These are phyloP conservation scores for Penicillium sp. DNA, from an alignment of 2,329 filamentous ascomycete genomes.

Conservation along the genomic window DNA sequence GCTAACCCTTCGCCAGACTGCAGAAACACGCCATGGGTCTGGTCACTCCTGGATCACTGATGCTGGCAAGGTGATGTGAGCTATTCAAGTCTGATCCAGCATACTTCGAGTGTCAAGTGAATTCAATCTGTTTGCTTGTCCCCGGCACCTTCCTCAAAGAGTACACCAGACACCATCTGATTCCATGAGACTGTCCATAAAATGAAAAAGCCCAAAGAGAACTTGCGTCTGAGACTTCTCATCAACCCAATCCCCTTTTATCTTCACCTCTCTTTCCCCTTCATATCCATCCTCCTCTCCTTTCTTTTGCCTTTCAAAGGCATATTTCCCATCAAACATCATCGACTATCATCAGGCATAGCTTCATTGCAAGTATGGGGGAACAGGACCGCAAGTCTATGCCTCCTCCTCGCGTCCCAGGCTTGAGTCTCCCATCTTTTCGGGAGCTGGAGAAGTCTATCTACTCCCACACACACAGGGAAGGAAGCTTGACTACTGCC, in stretches of 20 bases:
- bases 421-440: constrained; percentile 5
- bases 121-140: background rate
- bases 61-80: background rate
- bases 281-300: background rate
- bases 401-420: constrained; percentile 5
- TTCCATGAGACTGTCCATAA: constrained; percentile 3
- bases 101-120: background rate
- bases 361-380: background rate
- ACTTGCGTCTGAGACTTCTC: constrained; percentile 9
- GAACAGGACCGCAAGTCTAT: background rate
- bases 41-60: background rate
- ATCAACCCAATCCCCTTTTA: constrained; percentile 8
- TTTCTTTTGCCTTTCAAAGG: background rate
- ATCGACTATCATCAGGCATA: background rate
- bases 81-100: background rate
- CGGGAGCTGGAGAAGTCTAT: constrained; percentile 4
- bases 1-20: background rate
- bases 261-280: background rate
- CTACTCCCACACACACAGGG: background rate
- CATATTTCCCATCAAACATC: background rate
- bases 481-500: background rate
- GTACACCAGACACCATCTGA: background rate
- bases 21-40: background rate
- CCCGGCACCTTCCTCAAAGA: background rate
- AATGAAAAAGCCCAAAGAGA: background rate